Percentiles rank a stretch among this genome's conserved stretches.
These are phyloP conservation scores for Aegilops speltoides DNA, from an alignment of 176 grass and related monocot genomes.

Conservation along the genomic window DNA sequence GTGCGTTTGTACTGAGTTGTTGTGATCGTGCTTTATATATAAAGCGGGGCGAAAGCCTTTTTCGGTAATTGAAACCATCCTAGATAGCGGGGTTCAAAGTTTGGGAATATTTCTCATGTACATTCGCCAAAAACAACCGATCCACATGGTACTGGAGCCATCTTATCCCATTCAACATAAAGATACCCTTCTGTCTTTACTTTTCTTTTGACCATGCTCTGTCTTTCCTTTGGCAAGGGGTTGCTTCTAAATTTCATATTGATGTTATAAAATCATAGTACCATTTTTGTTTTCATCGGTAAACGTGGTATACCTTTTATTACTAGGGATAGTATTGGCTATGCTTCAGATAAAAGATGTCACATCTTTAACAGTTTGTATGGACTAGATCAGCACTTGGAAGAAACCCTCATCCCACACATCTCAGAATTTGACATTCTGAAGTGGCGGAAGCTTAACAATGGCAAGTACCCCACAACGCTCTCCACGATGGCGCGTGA, in stretches of 20 bases:
- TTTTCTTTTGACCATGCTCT: not conserved
- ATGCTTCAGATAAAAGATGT: not conserved
- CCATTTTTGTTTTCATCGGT: not conserved
- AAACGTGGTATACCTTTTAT: not conserved
- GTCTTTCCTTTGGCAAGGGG: not conserved
- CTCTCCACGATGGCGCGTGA: no score
- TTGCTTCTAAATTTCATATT: not conserved
- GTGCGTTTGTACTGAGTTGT: no score
- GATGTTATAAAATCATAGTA: not conserved
- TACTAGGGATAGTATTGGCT: not conserved
- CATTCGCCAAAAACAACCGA: not conserved
- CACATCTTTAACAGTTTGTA: not conserved
- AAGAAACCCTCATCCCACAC: no score
- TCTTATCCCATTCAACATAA: not conserved
- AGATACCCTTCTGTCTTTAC: not conserved
- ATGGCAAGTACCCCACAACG: no score
- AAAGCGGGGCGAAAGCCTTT: no score
- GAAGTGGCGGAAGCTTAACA: no score
- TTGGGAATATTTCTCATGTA: not conserved
- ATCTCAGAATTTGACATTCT: no score
- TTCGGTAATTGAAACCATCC: not conserved
- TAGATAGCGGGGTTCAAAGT: not conserved
- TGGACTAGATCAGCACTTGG: not conserved
- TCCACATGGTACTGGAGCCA: not conserved
- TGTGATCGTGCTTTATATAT: no score